Evolutionary conservation across 192 early-diverging fungal genomes (phyloP).

Genomic region (Podila epicladia): DNA sequence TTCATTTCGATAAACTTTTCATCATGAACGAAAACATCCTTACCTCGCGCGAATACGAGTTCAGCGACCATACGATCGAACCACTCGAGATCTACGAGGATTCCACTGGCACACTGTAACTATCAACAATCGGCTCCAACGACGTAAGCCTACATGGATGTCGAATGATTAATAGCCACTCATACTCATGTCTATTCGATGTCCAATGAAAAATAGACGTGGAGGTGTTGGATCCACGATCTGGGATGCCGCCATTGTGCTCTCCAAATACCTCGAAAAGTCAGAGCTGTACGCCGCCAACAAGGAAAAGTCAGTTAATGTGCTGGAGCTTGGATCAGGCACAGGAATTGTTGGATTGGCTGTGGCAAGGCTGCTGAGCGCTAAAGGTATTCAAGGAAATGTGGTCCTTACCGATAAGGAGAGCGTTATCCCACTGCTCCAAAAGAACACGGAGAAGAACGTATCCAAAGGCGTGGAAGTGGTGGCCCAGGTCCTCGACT

Average conservation of each 20-base stretch:
- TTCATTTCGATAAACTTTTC: no score
- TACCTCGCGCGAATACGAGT: slow-evolving; percentile 41
- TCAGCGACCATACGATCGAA: slow-evolving; percentile 22
- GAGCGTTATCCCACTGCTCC: slow-evolving; percentile 51
- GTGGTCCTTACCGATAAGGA: slow-evolving; percentile 64
- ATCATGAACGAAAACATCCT: slow-evolving; percentile 9
- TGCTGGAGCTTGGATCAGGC: slow-evolving; percentile 68
- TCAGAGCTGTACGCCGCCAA: not conserved
- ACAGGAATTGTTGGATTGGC: slow-evolving; percentile 66
- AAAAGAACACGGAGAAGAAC: slow-evolving; percentile 47
- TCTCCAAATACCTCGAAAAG: slow-evolving; percentile 35
- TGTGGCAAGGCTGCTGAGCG: slow-evolving; percentile 41
- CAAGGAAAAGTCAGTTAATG: slow-evolving; percentile 3
- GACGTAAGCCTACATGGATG: not conserved
- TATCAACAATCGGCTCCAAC: not conserved
- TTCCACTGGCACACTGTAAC: slow-evolving; percentile 39
- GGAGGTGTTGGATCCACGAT: slow-evolving; percentile 49
- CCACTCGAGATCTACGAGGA: slow-evolving; percentile 43
- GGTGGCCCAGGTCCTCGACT: slow-evolving; percentile 24
- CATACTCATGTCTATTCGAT: not conserved
- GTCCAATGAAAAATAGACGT: slow-evolving; percentile 1
- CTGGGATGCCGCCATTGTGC: slow-evolving; percentile 48
- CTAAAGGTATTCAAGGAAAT: not conserved
- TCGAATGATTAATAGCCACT: not conserved
- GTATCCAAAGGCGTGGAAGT: slow-evolving; percentile 10